Evolutionary conservation across 1,284 basidiomycete species (phyloP), one percentile per base, ranked within the genome.

Genomic region (Apiotrichum domesticum): DNA sequence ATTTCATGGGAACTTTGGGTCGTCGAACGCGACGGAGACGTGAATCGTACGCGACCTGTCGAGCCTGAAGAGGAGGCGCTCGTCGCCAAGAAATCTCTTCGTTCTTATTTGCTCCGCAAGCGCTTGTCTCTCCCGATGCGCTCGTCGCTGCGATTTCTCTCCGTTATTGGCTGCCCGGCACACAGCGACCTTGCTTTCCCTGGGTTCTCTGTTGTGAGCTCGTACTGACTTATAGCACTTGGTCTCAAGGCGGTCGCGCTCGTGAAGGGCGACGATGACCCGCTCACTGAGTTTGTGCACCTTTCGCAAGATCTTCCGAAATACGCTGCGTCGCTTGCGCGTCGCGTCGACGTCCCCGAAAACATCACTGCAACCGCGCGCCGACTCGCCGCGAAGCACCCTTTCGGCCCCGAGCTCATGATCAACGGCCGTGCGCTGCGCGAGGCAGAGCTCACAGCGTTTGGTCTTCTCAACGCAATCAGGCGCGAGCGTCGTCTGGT

Each of bases 241-340:
- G 87, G 87, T 13, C 65, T 84, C 2, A 83, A 90, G 70, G 83
- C 88, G 0, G 79, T 85, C 3, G 85, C 90, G 54, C 81, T 93
- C 44, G 82, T 95, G 55, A 79, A 81, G 44, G 78, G 80, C 54
- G 85, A 86, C 6, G 58, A 76, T 0, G 74, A 82, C 4, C 85
- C 86, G 0, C 77, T 94, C 2, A 61, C 72, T 1, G 81, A 86
- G 0, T 80, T 95, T 40, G 82, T 80, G 44, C 79, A 84, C n/a
- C 80, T 96, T 35, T 82, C 87, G 0, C 87, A 93, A 69, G 86
- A 92, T 74, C 92, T 96, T 75, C 93, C 93, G 0, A 87, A 84
- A 71, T 92, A 93, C 68, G 85, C 86, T 0, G 80, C 85, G 1
- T 78, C 84, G 6, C 77, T 94, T 44, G 81, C 87, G 2, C 82